These are phyloP conservation scores for Umbellularia californica DNA, from an alignment of 164 flowering plant species.

Conservation along the genomic window DNA sequence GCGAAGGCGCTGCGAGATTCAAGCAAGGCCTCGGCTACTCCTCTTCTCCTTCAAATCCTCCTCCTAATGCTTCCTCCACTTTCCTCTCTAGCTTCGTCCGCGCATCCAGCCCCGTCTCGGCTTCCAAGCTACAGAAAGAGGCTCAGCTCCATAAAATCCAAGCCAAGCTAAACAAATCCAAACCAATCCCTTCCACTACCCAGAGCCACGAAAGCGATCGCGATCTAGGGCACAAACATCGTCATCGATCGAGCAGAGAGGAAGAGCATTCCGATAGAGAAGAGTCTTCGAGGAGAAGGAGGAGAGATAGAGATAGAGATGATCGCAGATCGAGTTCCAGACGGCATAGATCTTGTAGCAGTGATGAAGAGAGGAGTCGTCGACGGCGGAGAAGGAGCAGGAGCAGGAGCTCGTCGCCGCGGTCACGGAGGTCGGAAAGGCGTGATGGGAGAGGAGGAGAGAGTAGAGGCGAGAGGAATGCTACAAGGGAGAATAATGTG, in stretches of 20 bases:
- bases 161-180: conserved; percentile 61
- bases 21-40: conserved; percentile 93
- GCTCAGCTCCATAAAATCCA: conserved; percentile 53
- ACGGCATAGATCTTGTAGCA: conserved; percentile 16
- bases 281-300: conserved; percentile 8
- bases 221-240: neutral
- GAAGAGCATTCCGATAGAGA: neutral
- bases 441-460: conserved; percentile 16
- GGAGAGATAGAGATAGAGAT: conserved; percentile 13
- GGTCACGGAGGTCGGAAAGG: conserved; percentile 26
- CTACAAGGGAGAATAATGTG: conserved; percentile 14
- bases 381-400: conserved; percentile 24
- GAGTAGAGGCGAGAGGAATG: conserved; percentile 10
- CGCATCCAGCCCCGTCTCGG: conserved; percentile 57
- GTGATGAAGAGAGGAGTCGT: conserved; percentile 14
- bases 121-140: conserved; percentile 43
- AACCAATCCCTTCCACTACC: neutral
- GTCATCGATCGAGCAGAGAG: conserved; percentile 5
- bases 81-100: conserved; percentile 68
- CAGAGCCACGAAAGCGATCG: no score
- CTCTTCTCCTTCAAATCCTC: conserved; percentile 13
- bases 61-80: conserved; percentile 38
- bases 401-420: conserved; percentile 31
- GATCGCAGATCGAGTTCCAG: conserved; percentile 18
- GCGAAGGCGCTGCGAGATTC: conserved; percentile 85